Percentiles rank a stretch among this genome's conserved stretches.
Conservation (phyloP, 352 stramenopile species). For the Phytophthora foliorum region DNA sequence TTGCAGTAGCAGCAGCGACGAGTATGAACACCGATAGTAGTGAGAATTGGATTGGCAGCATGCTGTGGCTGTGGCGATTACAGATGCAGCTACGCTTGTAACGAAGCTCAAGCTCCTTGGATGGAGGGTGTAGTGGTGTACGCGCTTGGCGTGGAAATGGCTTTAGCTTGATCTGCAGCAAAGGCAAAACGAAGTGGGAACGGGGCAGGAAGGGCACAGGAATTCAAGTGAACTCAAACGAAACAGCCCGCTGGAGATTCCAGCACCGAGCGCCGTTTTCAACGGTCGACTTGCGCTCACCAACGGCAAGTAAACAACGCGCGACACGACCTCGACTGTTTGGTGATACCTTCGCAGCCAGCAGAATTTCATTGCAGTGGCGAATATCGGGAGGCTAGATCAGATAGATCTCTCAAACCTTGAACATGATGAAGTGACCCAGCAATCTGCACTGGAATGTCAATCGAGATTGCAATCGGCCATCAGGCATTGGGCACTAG, state of each 20-base stretch:
- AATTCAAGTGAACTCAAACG: conserved; percentile 30
- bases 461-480: neutral
- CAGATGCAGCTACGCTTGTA: neutral
- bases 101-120: conserved; percentile 11
- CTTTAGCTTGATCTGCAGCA: conserved; percentile 15
- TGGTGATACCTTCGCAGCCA: conserved; percentile 12
- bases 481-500: neutral
- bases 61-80: conserved; percentile 16
- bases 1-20: neutral
- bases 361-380: too few relatives aligned
- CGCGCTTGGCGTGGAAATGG: conserved; percentile 32
- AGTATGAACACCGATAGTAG: conserved; percentile 21
- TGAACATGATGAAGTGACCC: neutral
- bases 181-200: conserved; percentile 21
- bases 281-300: conserved; percentile 24
- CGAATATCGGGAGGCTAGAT: conserved; percentile 3
- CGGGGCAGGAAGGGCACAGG: conserved; percentile 19
- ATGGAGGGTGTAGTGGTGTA: conserved; percentile 18
- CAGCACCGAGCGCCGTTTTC: conserved; percentile 31
- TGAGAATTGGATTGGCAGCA: conserved; percentile 14
- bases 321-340: neutral
- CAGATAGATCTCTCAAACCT: neutral
- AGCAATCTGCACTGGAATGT: neutral
- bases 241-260: conserved; percentile 21
- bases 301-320: conserved; percentile 9